A percentile compares a stretch with the other conserved stretches of the same genome.
Conservation (phyloP, 768 basidiomycete species). For the Suillus fuscotomentosus region DNA sequence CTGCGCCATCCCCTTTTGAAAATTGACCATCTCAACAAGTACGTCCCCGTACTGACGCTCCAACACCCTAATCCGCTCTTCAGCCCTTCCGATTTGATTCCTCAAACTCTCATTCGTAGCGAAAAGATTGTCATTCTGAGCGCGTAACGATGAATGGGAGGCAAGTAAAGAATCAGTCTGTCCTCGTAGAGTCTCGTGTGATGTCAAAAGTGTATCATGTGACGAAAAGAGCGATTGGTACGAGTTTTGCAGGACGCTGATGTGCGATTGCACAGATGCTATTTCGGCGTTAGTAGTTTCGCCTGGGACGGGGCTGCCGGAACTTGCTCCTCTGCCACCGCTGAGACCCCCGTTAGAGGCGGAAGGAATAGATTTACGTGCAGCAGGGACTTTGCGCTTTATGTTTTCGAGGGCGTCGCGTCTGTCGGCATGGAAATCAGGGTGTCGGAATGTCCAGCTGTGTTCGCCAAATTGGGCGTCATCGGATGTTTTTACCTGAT, state of each 20-base stretch:
- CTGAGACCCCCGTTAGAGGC: conserved; percentile 17
- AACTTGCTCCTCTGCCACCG: not conserved
- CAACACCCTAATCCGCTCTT: conserved; percentile 54
- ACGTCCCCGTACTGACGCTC: conserved; percentile 68
- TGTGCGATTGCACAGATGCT: conserved; percentile 27
- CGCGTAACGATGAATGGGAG: conserved; percentile 25
- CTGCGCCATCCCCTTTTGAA: conserved; percentile 74
- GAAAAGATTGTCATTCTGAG: conserved; percentile 30
- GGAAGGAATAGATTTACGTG: conserved; percentile 29
- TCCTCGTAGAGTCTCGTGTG: conserved; percentile 31
- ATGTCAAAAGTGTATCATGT: conserved; percentile 25
- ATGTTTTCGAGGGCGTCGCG: conserved; percentile 62
- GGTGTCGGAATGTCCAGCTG: conserved; percentile 53
- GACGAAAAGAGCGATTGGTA: conserved; percentile 29
- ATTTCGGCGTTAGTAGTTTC: conserved; percentile 17
- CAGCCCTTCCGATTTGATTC: conserved; percentile 33
- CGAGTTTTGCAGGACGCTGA: conserved; percentile 27
- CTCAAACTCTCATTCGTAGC: conserved; percentile 26
- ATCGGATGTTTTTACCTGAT: conserved; percentile 78
- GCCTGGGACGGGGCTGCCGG: conserved; percentile 9
- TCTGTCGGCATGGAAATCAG: conserved; percentile 50
- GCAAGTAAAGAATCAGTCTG: conserved; percentile 32
- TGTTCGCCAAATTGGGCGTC: conserved; percentile 70
- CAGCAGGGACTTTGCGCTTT: conserved; percentile 53
- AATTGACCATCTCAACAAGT: conserved; percentile 68